Conservation (phyloP, 2,329 filamentous ascomycete species). For the Dactylellina sp. region DNA sequence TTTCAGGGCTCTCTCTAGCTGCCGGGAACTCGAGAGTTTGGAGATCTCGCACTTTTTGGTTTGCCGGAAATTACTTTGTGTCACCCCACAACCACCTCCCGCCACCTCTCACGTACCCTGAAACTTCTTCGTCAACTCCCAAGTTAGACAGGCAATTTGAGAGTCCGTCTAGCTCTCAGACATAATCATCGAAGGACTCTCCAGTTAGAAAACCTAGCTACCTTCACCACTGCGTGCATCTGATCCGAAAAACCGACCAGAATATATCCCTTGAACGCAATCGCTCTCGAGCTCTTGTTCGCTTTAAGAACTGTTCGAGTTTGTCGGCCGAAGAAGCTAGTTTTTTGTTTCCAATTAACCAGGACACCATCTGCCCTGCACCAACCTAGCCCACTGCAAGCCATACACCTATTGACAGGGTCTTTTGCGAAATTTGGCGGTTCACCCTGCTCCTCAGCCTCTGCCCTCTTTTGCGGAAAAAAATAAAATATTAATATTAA, state of each 20-base stretch:
- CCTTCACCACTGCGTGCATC: too few relatives aligned
- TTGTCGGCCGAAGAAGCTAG: background rate
- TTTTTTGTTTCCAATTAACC: slow-evolving; percentile 13
- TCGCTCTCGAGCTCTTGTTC: background rate
- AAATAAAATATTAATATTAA: slow-evolving; percentile 9
- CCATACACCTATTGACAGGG: slow-evolving; percentile 30
- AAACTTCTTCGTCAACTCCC: background rate
- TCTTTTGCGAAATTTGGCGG: slow-evolving; percentile 3
- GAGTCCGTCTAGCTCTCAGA: background rate
- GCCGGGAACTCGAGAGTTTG: background rate
- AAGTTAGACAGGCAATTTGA: background rate
- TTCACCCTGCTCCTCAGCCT: background rate
- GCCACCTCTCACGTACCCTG: background rate
- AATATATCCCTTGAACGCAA: background rate
- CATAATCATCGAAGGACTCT: background rate
- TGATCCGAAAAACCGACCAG: too few relatives aligned
- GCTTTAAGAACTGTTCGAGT: background rate
- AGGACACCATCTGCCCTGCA: slow-evolving; percentile 16
- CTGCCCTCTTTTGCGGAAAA: slow-evolving; percentile 5
- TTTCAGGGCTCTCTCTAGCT: too few relatives aligned
- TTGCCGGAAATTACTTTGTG: slow-evolving; percentile 23
- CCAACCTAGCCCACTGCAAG: slow-evolving; percentile 20
- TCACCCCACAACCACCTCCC: slow-evolving; percentile 4
- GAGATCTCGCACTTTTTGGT: slow-evolving; percentile 13
- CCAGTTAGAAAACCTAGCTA: too few relatives aligned